A percentile compares a stretch with the other conserved stretches of the same genome.
These are phyloP conservation scores for Geopyxis carbonaria DNA, from an alignment of 495 filamentous ascomycete species.

Conservation along the genomic window DNA sequence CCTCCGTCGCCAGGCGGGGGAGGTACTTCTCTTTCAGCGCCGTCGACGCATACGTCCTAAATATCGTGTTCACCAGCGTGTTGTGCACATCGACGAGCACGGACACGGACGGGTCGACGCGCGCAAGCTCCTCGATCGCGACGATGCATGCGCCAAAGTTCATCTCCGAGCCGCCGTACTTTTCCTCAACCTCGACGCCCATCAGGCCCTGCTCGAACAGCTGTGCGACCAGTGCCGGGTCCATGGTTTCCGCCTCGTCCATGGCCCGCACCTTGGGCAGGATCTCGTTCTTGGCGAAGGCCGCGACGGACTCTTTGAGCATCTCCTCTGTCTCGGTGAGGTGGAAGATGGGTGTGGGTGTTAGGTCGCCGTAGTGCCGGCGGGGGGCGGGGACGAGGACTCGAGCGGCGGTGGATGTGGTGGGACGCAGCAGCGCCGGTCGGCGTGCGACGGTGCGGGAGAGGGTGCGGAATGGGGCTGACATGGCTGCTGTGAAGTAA, in stretches of 20 bases:
- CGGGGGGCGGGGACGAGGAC: conserved; percentile 7
- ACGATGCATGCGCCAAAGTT: conserved; percentile 95
- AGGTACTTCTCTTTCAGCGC: conserved; percentile 68
- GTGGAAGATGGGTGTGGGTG: conserved; percentile 84
- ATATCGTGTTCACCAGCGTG: conserved; percentile 85
- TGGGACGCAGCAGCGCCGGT: neutral
- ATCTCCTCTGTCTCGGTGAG: conserved; percentile 76
- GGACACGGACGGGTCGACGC: conserved; percentile 75
- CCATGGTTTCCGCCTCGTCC: conserved; percentile 95
- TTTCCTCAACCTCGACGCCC: conserved; percentile 94
- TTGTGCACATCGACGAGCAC: conserved; percentile 46
- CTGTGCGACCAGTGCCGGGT: conserved; percentile 68
- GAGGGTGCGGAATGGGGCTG: neutral
- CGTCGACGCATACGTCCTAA: conserved; percentile 67
- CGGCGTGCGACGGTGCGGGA: too few species aligned
- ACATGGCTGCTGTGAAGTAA: neutral
- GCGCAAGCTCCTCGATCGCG: conserved; percentile 89
- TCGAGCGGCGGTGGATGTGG: neutral
- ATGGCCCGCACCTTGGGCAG: conserved; percentile 89
- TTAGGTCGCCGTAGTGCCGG: conserved; percentile 16
- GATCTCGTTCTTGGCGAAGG: conserved; percentile 77
- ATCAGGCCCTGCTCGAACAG: conserved; percentile 96
- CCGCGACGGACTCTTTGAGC: conserved; percentile 78
- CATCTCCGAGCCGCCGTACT: conserved; percentile 92
- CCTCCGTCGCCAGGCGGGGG: conserved; percentile 70